These are phyloP conservation scores for Globisporangium acanthophoron DNA, from an alignment of 352 stramenopile species.

Conservation along the genomic window DNA sequence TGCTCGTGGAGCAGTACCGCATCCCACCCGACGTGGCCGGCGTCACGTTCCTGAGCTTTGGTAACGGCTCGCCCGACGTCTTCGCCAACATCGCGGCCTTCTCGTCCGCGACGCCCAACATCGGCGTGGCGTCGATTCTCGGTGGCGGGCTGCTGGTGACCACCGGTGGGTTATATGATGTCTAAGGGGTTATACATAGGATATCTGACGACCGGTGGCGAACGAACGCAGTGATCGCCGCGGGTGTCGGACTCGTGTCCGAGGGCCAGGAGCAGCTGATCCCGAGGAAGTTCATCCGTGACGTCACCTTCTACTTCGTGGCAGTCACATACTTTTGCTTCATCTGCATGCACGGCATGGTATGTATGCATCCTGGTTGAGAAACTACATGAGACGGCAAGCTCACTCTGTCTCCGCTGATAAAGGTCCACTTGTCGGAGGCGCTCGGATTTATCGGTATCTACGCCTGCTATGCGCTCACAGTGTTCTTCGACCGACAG, in stretches of 20 bases:
- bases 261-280: slow-evolving; percentile 70
- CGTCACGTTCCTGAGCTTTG: slow-evolving; percentile 80
- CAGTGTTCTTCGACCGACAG: slow-evolving; percentile 59
- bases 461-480: slow-evolving; percentile 53
- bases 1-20: slow-evolving; percentile 69
- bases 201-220: not conserved
- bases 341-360: slow-evolving; percentile 58
- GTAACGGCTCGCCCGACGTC: slow-evolving; percentile 72
- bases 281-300: slow-evolving; percentile 64
- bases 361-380: not conserved
- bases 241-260: slow-evolving; percentile 65
- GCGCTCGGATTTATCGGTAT: slow-evolving; percentile 70
- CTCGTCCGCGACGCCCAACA: slow-evolving; percentile 49
- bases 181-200: not conserved
- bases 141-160: slow-evolving; percentile 66
- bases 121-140: slow-evolving; percentile 65
- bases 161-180: slow-evolving; percentile 26
- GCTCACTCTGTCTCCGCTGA: not conserved
- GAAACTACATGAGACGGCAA: too few species aligned
- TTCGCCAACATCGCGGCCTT: slow-evolving; percentile 82
- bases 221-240: slow-evolving; percentile 39
- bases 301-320: slow-evolving; percentile 72
- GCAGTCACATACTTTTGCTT: slow-evolving; percentile 62
- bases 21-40: slow-evolving; percentile 69
- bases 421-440: slow-evolving; percentile 46